These are phyloP conservation scores for Chaetomium strumarium DNA, from an alignment of 2,329 filamentous ascomycete species.

Conservation along the genomic window DNA sequence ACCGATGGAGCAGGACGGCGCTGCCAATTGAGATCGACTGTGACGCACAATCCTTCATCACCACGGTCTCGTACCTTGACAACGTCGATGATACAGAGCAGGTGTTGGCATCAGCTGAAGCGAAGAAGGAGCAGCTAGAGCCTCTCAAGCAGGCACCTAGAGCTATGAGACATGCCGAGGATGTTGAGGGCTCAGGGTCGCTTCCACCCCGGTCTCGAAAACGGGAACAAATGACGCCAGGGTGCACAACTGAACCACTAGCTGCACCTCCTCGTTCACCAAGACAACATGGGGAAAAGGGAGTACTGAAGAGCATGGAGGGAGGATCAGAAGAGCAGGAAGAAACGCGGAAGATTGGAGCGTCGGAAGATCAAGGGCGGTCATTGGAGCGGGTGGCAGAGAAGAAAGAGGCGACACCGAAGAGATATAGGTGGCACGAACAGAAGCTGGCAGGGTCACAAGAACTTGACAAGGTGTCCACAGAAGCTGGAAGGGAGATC, in stretches of 20 bases:
- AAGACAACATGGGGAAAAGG: background rate
- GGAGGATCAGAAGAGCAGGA: background rate
- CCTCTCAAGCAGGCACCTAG: constrained; percentile 7
- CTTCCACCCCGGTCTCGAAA: constrained; percentile 22
- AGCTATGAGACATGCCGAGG: background rate
- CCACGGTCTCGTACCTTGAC: constrained; percentile 17
- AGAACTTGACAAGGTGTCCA: background rate
- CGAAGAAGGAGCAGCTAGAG: background rate
- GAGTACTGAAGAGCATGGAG: background rate
- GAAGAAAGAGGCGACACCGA: background rate
- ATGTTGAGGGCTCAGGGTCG: constrained; percentile 1
- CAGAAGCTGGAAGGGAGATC: background rate
- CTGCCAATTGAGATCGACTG: constrained; percentile 23
- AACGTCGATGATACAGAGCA: constrained; percentile 8
- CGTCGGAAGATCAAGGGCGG: background rate
- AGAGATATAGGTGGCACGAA: background rate
- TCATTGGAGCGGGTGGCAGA: background rate
- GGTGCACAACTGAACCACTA: background rate
- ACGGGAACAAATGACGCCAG: constrained; percentile 2
- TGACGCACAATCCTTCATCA: constrained; percentile 23
- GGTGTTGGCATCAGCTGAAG: background rate
- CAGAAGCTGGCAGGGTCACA: background rate
- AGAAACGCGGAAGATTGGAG: background rate
- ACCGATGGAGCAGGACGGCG: constrained; percentile 23
- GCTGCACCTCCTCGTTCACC: background rate